These are phyloP conservation scores for Paramecium sexaurelia DNA, from an alignment of 73 alveolate genomes.

Conservation along the genomic window DNA sequence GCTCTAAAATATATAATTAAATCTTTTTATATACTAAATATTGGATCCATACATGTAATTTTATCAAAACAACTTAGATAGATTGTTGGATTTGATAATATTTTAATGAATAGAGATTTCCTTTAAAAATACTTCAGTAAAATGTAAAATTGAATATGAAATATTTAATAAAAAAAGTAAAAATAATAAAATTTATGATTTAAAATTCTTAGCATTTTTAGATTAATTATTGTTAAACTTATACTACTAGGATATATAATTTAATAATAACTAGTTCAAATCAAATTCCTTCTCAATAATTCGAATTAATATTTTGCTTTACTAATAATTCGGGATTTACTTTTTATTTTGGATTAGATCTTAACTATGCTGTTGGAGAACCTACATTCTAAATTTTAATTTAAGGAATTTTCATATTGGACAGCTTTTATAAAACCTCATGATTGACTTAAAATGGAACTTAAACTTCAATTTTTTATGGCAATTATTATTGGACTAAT, in stretches of 20 bases:
- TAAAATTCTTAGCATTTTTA: neutral
- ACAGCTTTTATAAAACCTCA: neutral
- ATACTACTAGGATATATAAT: neutral
- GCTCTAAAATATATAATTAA: too few species aligned
- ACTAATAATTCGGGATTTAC: neutral
- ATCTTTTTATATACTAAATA: too few species aligned
- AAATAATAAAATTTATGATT: neutral
- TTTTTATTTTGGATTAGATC: conserved; percentile 44
- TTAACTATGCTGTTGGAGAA: conserved; percentile 48
- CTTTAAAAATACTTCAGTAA: too few species aligned
- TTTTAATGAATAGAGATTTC: too few species aligned
- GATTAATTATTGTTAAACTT: neutral
- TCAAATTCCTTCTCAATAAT: neutral
- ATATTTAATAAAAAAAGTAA: neutral
- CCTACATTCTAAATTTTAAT: neutral
- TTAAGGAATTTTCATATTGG: conserved; percentile 47
- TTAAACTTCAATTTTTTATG: conserved; percentile 12
- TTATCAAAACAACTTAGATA: too few species aligned
- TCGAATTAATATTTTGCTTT: neutral
- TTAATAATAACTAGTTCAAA: neutral
- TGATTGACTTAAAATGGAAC: conserved; percentile 51
- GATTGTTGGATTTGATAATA: too few species aligned
- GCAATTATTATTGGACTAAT: neutral
- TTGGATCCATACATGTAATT: too few species aligned
- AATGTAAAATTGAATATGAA: neutral